Base-by-base conservation (phyloP, 495 filamentous ascomycete genomes). In the Platismatia glauca region DNA sequence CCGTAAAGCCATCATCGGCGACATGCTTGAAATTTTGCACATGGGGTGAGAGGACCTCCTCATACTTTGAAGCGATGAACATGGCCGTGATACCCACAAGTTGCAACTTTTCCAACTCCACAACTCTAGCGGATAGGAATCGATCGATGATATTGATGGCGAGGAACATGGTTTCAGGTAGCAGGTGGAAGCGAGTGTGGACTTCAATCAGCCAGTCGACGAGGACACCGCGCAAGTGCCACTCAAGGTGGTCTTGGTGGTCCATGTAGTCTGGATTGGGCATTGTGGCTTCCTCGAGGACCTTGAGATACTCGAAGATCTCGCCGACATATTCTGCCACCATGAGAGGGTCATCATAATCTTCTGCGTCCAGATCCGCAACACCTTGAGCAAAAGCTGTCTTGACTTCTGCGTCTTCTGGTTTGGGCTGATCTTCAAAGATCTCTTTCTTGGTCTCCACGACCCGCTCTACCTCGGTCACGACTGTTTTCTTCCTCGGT, bases 161-260 rank as follows among this genome's bases (percentile, higher is more conserved):
- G 24, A 98, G 86, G 79, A 97, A 98, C 46, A 98, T 79, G 7
- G 94, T 98, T 76, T 98, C 94, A n/a, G 94, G 94, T 18, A 98
- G 85, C 29, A 98, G 86, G 63, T 92, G 89, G 80, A 98, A 98
- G 57, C 93, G 88, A 27, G 90, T 95, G 78, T 98, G 94, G 50
- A 98, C 94, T 74, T 98, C 94, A 65, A 98, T 91, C 60, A 98
- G 81, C 94, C 94, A 98, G 79, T 98, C 95, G 62, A 97, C 86
- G 59, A 98, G 85, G 65, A 98, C 96, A 50, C 91, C 94, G 68
- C 94, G 90, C 79, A 96, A 96, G 79, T 96, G 94, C 94, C 94
- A 98, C 74, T 96, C 92, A 4, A 98, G 79, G 65, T 97, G 90
- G 31, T 88, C 86, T 71, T 98, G 94, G 71, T 91, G 87, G 7